Evolutionary conservation across 1,284 basidiomycete species (phyloP).

Genomic region (Ceratobasidium theobromae): DNA sequence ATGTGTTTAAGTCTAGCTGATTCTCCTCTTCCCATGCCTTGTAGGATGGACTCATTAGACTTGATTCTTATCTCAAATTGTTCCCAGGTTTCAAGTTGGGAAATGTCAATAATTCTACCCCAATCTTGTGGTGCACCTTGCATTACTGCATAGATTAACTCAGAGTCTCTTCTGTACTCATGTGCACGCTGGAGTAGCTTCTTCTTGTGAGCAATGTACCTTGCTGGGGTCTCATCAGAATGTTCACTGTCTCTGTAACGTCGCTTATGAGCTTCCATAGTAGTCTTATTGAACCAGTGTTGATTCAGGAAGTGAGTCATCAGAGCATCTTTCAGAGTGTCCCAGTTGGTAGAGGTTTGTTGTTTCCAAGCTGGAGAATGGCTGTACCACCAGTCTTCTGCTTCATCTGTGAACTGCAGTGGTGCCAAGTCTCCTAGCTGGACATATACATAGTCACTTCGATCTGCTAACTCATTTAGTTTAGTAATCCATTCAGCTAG

Average conservation of each 20-base stretch:
- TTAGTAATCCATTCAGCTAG: background rate
- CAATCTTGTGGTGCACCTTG: conserved; percentile 37
- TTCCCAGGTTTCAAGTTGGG: conserved; percentile 29
- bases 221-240: background rate
- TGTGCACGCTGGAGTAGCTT: background rate
- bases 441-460: background rate
- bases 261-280: background rate
- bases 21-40: conserved; percentile 32
- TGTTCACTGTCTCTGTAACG: background rate
- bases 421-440: background rate
- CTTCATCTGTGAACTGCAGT: background rate
- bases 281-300: background rate
- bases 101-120: conserved; percentile 37
- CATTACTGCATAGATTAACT: conserved; percentile 39
- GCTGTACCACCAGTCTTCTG: background rate
- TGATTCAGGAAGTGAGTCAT: background rate
- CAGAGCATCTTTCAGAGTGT: background rate
- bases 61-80: conserved; percentile 38
- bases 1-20: conserved; percentile 14
- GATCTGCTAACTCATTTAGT: background rate
- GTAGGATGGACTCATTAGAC: conserved; percentile 35
- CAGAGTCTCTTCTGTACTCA: background rate
- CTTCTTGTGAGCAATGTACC: background rate
- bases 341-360: background rate
- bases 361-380: background rate